Evolutionary conservation across 179 eudicot genomes (phyloP).

Genomic region (Carnegiea gigantea): DNA sequence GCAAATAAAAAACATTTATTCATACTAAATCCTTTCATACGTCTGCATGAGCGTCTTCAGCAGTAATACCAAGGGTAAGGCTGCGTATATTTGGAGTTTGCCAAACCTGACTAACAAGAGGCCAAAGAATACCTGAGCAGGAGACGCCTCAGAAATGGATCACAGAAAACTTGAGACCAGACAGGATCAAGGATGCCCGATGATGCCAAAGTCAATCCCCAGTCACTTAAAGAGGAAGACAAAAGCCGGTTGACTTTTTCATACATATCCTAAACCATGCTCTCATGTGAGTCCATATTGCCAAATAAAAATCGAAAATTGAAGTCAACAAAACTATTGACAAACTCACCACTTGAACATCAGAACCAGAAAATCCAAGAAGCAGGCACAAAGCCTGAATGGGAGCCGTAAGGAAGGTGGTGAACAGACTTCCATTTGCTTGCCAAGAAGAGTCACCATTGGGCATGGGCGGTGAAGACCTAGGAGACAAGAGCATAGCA

Average conservation of each 20-base stretch:
- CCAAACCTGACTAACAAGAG: not conserved
- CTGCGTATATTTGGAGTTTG: not conserved
- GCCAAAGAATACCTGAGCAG: conserved; percentile 54
- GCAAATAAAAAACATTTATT: too few species aligned
- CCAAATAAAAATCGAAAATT: not conserved
- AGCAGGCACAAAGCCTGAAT: conserved; percentile 75
- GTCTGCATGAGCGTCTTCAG: not conserved
- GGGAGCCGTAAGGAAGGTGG: conserved; percentile 80
- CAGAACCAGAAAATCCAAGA: conserved; percentile 68
- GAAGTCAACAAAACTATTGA: conserved; percentile 1
- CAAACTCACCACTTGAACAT: conserved; percentile 53
- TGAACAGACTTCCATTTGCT: conserved; percentile 72
- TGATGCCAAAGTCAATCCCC: conserved; percentile 62
- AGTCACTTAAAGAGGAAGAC: conserved; percentile 53
- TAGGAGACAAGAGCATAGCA: conserved; percentile 80
- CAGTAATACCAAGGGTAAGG: not conserved
- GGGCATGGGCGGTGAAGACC: conserved; percentile 41
- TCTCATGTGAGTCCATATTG: conserved; percentile 16
- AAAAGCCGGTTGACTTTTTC: conserved; percentile 59
- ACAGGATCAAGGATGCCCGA: conserved; percentile 69
- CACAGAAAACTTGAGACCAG: conserved; percentile 77
- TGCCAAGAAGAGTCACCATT: conserved; percentile 53
- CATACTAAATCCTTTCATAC: not conserved
- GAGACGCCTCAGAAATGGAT: conserved; percentile 84
- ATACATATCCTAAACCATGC: conserved; percentile 49